Evolutionary conservation across 2,329 filamentous ascomycete species (phyloP).

Genomic region (Alternaria arborescens): DNA sequence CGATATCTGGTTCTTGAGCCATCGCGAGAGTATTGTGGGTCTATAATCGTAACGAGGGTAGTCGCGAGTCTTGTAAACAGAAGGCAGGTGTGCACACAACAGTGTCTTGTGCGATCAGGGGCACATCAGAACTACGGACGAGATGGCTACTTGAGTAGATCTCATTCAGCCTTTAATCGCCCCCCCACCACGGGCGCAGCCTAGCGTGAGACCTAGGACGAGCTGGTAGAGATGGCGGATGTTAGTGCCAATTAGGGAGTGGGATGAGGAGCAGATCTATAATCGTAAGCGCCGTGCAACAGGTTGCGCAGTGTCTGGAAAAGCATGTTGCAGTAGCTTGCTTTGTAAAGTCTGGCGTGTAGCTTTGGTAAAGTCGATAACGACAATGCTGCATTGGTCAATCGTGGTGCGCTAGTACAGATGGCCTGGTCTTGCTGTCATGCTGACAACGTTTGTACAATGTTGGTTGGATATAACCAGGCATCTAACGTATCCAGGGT

Average conservation of each 20-base stretch:
- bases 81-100: neutral
- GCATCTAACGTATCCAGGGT: neutral
- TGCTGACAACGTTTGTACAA: neutral
- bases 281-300: neutral
- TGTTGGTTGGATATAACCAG: neutral
- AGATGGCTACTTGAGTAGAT: neutral
- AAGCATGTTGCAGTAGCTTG: neutral
- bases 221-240: neutral
- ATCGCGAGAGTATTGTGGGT: neutral
- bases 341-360: neutral
- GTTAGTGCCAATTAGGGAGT: neutral
- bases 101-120: neutral
- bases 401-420: neutral
- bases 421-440: neutral
- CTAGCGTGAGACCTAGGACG: neutral
- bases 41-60: neutral
- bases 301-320: neutral
- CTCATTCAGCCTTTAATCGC: neutral
- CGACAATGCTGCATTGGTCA: neutral
- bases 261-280: neutral
- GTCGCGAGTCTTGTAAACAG: neutral
- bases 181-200: neutral
- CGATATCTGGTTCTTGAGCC: constrained; percentile 9
- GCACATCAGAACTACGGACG: neutral
- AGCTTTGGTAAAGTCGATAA: neutral